These are phyloP conservation scores for Lentinula raphanica DNA, from an alignment of 768 basidiomycete species.

Conservation along the genomic window DNA sequence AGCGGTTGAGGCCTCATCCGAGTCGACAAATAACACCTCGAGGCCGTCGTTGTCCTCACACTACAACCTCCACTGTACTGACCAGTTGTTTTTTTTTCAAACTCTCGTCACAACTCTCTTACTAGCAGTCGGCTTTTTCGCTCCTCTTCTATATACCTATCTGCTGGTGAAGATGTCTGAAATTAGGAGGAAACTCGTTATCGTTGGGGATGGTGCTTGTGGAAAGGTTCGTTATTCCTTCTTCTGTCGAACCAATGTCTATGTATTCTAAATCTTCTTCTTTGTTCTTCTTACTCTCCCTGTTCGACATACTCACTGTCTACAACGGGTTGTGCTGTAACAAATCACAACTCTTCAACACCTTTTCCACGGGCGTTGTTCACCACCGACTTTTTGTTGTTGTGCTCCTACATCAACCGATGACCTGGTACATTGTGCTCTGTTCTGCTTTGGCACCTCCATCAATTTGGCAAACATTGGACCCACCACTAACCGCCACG, in stretches of 20 bases:
- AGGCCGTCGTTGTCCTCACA: neutral
- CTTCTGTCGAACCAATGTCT: too few relatives aligned
- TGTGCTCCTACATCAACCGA: neutral
- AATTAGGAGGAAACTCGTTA: conserved; percentile 97
- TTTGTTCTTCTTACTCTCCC: conserved; percentile 13
- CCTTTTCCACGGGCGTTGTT: neutral
- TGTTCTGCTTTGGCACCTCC: neutral
- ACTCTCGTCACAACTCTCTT: neutral
- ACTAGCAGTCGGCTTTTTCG: neutral
- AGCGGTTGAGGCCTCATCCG: neutral
- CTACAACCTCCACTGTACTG: neutral
- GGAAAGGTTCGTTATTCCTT: conserved; percentile 61
- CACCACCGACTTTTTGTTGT: neutral
- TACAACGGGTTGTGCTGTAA: neutral
- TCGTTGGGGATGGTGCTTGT: conserved; percentile 97
- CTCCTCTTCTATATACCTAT: conserved; percentile 13
- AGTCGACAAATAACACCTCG: neutral
- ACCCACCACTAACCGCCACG: neutral
- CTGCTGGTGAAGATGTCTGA: conserved; percentile 67
- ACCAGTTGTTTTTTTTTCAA: neutral
- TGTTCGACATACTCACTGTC: neutral
- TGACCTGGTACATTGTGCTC: neutral
- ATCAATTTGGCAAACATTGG: neutral
- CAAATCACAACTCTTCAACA: neutral
- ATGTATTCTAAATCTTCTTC: neutral